Evolutionary conservation across 2,329 filamentous ascomycete genomes (phyloP), one percentile per base, ranked within the genome.

Genomic region (Fusarium tjaetaba): DNA sequence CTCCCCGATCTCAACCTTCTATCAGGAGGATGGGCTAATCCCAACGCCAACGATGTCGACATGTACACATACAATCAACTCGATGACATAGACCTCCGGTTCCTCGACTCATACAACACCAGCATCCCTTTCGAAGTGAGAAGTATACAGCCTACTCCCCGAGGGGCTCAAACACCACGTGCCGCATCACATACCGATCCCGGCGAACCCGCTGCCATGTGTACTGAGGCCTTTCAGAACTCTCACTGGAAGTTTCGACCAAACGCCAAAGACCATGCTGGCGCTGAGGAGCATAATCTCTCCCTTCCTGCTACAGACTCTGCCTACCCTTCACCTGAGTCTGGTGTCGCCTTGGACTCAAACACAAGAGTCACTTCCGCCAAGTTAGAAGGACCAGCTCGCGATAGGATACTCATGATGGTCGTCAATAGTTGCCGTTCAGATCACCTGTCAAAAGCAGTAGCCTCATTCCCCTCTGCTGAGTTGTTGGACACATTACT

Each of bases 401-500:
- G 80, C 4, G 80, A 81, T n/a, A 75, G 73, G 24, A 79, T 81
- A 14, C 56, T 81, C 15, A 76, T 77, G 24, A 74, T 79, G 42
- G 74, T 80, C 2, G 78, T 80, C 13, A 73, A 76, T 7, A 77
- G 77, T 10, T 80, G 78, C n/a, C 71, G 70, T 0, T 69, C 75
- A 2, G 79, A 79, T 24, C 75, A 78, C 11, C 28, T 76, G 0
- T 71, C 78, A 1, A 75, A 75, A 30, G 76, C 75, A 1, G 80
- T 83, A 22, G 79, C 82, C 9, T 84, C 81, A 0, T 85, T 85
- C 16, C 84, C 84, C 0, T 82, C 80, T 1, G 79, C 81, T 0
- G 82, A 85, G 38, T 63, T 85, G 3, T 66, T 85, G 11, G 81
- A 84, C 45, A 80, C 79, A 0, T 70, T 85, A 0, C 77, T 85